phyloP scores from a whole-genome alignment of 805 yeast species.

The Kodamaea nitidulidarum region DNA sequence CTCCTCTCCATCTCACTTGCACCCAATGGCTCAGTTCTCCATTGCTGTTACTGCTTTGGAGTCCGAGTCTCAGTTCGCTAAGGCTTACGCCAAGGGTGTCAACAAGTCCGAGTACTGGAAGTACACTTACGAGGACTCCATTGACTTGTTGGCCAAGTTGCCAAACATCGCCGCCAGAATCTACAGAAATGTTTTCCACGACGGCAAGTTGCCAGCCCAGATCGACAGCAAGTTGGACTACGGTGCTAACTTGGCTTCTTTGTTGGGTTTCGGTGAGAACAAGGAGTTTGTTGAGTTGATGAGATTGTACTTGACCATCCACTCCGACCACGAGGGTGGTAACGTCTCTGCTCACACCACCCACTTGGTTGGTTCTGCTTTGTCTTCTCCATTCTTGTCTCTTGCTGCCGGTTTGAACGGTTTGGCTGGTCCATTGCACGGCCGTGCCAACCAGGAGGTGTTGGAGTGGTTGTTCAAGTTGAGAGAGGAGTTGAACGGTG shows the following conservation, averaged over 20 bases:
- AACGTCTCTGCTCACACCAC: constrained; percentile 80
- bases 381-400: constrained; percentile 71
- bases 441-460: constrained; percentile 83
- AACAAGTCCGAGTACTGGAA: constrained; percentile 73
- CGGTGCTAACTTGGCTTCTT: constrained; percentile 65
- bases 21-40: constrained; percentile 82
- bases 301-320: constrained; percentile 69
- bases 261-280: constrained; percentile 58
- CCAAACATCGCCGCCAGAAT: constrained; percentile 74
- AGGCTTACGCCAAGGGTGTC: constrained; percentile 67
- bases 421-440: constrained; percentile 83
- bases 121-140: constrained; percentile 65
- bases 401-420: constrained; percentile 79
- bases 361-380: constrained; percentile 77
- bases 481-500: constrained; percentile 63
- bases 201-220: constrained; percentile 52
- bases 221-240: constrained; percentile 58
- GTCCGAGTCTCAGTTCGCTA: constrained; percentile 66
- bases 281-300: constrained; percentile 63
- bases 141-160: constrained; percentile 66
- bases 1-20: constrained; percentile 61
- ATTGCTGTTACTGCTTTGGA: constrained; percentile 73
- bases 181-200: constrained; percentile 58
- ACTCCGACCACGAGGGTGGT: constrained; percentile 83
- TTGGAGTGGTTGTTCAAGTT: constrained; percentile 67